Evolutionary conservation across 2,329 filamentous ascomycete genomes (phyloP).

Genomic region (Fusarium tricinctum): DNA sequence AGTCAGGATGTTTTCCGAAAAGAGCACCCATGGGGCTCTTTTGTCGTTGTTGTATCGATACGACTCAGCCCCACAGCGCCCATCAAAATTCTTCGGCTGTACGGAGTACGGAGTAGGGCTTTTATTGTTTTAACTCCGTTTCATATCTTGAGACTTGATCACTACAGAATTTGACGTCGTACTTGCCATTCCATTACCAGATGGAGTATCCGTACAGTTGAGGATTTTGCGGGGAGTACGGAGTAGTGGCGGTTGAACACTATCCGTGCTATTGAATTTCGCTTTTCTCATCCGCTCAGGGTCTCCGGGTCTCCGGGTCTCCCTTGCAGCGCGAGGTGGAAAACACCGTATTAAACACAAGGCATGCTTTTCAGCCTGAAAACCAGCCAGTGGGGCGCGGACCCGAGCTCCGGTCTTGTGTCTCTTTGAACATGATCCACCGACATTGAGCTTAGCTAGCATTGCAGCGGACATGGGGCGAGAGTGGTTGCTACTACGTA

Average conservation of each 20-base stretch:
- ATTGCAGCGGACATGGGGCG: neutral
- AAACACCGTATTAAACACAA: constrained; percentile 9
- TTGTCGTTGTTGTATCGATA: constrained; percentile 30
- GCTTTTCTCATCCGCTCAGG: constrained; percentile 32
- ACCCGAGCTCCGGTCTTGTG: constrained; percentile 33
- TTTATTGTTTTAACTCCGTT: constrained; percentile 24
- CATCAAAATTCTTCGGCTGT: constrained; percentile 14
- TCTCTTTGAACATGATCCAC: constrained; percentile 21
- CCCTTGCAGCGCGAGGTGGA: constrained; percentile 39
- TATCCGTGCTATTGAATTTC: constrained; percentile 29
- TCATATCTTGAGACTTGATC: constrained; percentile 8
- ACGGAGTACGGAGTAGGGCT: neutral
- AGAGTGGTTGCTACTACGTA: constrained; percentile 10
- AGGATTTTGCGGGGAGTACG: constrained; percentile 26
- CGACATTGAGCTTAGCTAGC: neutral
- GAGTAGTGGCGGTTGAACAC: neutral
- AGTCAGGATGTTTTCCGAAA: constrained; percentile 24
- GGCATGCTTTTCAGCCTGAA: constrained; percentile 35
- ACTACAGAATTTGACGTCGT: neutral
- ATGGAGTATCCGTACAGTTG: neutral
- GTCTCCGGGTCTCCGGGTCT: constrained; percentile 33
- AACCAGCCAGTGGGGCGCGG: constrained; percentile 33
- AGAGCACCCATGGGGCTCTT: constrained; percentile 15
- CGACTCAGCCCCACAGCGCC: constrained; percentile 14
- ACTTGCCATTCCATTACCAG: constrained; percentile 1